phyloP scores from a whole-genome alignment of 148 eudicot genomes.

The Fagopyrum tataricum region DNA sequence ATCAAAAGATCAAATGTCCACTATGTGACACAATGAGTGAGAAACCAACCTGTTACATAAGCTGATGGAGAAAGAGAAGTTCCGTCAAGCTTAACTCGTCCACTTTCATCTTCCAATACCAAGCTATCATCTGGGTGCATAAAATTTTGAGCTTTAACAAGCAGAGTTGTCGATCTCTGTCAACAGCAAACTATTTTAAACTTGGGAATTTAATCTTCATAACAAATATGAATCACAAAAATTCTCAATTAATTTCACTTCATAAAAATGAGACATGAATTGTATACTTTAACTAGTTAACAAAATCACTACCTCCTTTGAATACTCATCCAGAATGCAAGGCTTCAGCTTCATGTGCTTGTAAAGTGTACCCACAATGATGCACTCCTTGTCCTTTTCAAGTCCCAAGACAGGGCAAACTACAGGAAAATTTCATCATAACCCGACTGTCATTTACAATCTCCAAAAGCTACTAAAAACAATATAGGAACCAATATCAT shows the following conservation, averaged over 20 bases:
- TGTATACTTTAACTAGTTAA: neutral
- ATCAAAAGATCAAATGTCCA: neutral
- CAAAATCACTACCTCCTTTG: slow-evolving; percentile 65
- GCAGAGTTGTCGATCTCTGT: slow-evolving; percentile 68
- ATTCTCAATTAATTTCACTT: neutral
- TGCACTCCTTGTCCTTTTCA: slow-evolving; percentile 75
- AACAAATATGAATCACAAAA: neutral
- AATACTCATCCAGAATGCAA: slow-evolving; percentile 77
- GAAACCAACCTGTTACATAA: slow-evolving; percentile 78
- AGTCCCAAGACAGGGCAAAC: slow-evolving; percentile 76
- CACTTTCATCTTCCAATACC: slow-evolving; percentile 91
- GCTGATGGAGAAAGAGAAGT: slow-evolving; percentile 52
- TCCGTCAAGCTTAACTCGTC: slow-evolving; percentile 84
- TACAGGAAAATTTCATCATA: slow-evolving; percentile 27
- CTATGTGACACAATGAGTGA: neutral
- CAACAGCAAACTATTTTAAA: neutral
- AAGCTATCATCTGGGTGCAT: slow-evolving; percentile 70
- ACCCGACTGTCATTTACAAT: neutral
- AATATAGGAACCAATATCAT: neutral
- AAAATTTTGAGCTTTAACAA: slow-evolving; percentile 82
- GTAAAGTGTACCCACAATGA: slow-evolving; percentile 89
- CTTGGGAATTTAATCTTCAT: neutral
- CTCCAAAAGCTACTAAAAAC: neutral
- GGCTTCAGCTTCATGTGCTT: slow-evolving; percentile 98
- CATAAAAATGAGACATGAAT: neutral